These are phyloP conservation scores for Leccinum obscurum DNA, from an alignment of 768 basidiomycete species.

Conservation along the genomic window DNA sequence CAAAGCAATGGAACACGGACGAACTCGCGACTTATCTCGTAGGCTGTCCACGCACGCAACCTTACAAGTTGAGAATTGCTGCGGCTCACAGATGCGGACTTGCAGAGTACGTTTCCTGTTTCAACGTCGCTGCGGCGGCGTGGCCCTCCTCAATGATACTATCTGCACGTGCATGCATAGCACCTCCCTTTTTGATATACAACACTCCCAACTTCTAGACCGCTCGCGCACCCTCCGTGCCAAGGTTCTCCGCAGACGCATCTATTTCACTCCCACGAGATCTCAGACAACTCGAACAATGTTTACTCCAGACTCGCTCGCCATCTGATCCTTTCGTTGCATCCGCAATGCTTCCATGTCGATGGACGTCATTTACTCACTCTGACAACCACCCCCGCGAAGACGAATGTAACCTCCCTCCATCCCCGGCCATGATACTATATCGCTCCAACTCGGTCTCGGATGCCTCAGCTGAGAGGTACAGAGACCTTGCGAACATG, in stretches of 20 bases:
- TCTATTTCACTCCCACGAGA: conserved; percentile 39
- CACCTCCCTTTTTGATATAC: conserved; percentile 19
- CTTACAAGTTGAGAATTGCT: conserved; percentile 62
- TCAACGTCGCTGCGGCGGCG: not conserved
- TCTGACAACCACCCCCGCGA: conserved; percentile 13
- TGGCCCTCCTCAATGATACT: conserved; percentile 6
- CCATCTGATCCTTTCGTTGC: conserved; percentile 27
- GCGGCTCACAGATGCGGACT: conserved; percentile 62
- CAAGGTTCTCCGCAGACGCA: conserved; percentile 55
- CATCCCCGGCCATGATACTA: conserved; percentile 17
- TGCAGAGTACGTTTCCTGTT: conserved; percentile 43
- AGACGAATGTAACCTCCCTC: conserved; percentile 6
- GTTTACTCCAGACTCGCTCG: conserved; percentile 13
- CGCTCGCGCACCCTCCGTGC: conserved; percentile 58
- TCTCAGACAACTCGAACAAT: conserved; percentile 22
- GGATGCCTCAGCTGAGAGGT: conserved; percentile 26
- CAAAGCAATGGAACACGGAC: conserved; percentile 28
- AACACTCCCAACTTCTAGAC: conserved; percentile 47
- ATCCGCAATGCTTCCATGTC: conserved; percentile 36
- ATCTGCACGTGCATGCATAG: conserved; percentile 12
- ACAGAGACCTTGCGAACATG: conserved; percentile 27
- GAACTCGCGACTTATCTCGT: conserved; percentile 56
- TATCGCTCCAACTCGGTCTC: conserved; percentile 27
- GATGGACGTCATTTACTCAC: conserved; percentile 31
- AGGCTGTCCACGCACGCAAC: conserved; percentile 46